A percentile compares a stretch with the other conserved stretches of the same genome.
Evolutionary conservation across 164 flowering plant genomes (phyloP).

Genomic region (Buxus sempervirens): DNA sequence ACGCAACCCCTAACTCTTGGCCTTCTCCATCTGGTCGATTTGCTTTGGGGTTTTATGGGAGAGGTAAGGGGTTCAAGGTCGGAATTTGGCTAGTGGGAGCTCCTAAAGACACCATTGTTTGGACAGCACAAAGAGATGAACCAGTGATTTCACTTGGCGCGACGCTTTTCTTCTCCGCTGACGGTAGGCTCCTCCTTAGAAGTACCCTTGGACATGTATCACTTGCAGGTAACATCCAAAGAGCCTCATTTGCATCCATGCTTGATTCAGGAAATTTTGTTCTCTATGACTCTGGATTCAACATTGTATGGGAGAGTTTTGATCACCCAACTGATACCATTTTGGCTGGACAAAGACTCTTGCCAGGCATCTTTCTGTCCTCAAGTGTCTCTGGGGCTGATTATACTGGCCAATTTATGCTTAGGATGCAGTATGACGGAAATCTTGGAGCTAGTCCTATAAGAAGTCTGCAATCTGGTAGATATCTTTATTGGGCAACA

Average conservation of each 20-base stretch:
- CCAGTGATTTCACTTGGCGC: conserved; percentile 5
- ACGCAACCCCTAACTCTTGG: conserved; percentile 9
- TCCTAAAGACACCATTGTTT: conserved; percentile 10
- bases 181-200: conserved; percentile 7
- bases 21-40: conserved; percentile 21
- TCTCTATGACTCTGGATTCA: conserved; percentile 1
- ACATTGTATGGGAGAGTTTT: conserved; percentile 18
- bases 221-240: neutral
- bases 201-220: neutral
- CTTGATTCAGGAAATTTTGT: conserved; percentile 23
- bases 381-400: conserved; percentile 12
- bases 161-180: conserved; percentile 4
- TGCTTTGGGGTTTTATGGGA: conserved; percentile 28
- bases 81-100: conserved; percentile 13
- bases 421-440: conserved; percentile 24
- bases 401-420: conserved; percentile 16
- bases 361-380: neutral
- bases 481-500: conserved; percentile 14
- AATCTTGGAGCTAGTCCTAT: conserved; percentile 22
- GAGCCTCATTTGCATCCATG: conserved; percentile 20
- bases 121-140: conserved; percentile 24
- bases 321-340: conserved; percentile 26
- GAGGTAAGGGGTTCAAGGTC: conserved; percentile 11
- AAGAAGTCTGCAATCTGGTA: too few relatives aligned
- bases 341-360: conserved; percentile 12